Conservation (phyloP, 176 grass and related monocot species). For the Oryza nivara region DNA sequence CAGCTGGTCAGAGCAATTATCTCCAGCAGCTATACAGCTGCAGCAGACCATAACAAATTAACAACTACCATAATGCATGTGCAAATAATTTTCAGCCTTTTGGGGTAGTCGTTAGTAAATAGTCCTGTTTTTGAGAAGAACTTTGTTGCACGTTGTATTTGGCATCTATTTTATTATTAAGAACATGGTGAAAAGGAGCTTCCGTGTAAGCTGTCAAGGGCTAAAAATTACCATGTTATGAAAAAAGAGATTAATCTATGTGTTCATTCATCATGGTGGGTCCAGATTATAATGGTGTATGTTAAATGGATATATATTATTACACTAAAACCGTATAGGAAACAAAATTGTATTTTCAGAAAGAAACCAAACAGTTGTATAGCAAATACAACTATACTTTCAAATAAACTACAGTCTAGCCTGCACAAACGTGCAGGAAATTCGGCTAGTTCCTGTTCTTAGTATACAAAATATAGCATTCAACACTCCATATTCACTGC, state of each 20-base stretch:
- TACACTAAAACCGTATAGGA: background rate
- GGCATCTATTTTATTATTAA: background rate
- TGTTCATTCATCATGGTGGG: no score
- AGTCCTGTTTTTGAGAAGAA: background rate
- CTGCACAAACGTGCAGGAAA: background rate
- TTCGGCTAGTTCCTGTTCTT: background rate
- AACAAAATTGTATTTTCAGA: background rate
- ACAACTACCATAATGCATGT: background rate
- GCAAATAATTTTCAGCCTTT: background rate
- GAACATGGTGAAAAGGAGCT: no score
- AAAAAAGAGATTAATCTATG: no score
- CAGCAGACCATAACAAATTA: constrained; percentile 6
- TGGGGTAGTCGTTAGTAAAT: background rate
- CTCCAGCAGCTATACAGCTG: background rate
- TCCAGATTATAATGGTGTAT: no score
- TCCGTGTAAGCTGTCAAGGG: no score
- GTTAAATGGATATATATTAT: background rate
- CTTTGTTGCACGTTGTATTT: constrained; percentile 13
- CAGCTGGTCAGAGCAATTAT: background rate
- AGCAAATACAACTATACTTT: background rate
- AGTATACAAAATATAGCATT: constrained; percentile 21
- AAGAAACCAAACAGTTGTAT: no score
- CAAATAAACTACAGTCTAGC: background rate
- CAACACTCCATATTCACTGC: background rate
- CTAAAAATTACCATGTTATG: no score